Conservation (phyloP, 192 early-diverging fungal species). For the Coemansia sp. region DNA sequence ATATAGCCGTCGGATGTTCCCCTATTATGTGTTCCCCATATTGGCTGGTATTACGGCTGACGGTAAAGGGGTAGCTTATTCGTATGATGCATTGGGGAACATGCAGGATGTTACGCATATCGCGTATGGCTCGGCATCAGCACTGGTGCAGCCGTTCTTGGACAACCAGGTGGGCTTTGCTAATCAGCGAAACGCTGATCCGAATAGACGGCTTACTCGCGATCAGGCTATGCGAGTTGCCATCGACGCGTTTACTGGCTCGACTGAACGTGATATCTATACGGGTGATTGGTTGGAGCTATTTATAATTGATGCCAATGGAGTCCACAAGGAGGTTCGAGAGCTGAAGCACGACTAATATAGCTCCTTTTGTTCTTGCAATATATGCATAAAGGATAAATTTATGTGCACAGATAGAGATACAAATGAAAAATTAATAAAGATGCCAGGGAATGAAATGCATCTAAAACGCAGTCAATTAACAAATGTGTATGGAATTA, state of each 20-base stretch:
- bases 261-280: conserved; percentile 97
- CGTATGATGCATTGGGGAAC: conserved; percentile 92
- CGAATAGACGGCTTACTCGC: conserved; percentile 6
- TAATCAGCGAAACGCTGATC: conserved; percentile 58
- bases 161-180: conserved; percentile 88
- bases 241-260: conserved; percentile 94
- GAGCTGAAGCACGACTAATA: conserved; percentile 89
- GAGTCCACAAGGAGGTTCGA: conserved; percentile 69
- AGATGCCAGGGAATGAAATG: not conserved
- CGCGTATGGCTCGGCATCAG: conserved; percentile 80
- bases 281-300: conserved; percentile 96
- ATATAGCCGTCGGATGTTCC: conserved; percentile 93
- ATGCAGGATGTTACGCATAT: conserved; percentile 74
- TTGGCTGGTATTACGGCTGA: conserved; percentile 87
- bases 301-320: conserved; percentile 77
- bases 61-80: conserved; percentile 86
- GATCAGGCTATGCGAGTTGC: conserved; percentile 68
- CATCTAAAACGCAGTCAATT: not conserved
- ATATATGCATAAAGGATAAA: too few species aligned
- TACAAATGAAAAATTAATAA: not conserved
- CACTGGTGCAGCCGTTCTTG: conserved; percentile 94
- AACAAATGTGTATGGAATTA: too few species aligned
- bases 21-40: conserved; percentile 89
- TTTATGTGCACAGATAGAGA: too few species aligned
- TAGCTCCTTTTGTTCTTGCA: too few species aligned